Evolutionary conservation across 192 early-diverging fungal species (phyloP).

Genomic region (Entomortierella parvispora): DNA sequence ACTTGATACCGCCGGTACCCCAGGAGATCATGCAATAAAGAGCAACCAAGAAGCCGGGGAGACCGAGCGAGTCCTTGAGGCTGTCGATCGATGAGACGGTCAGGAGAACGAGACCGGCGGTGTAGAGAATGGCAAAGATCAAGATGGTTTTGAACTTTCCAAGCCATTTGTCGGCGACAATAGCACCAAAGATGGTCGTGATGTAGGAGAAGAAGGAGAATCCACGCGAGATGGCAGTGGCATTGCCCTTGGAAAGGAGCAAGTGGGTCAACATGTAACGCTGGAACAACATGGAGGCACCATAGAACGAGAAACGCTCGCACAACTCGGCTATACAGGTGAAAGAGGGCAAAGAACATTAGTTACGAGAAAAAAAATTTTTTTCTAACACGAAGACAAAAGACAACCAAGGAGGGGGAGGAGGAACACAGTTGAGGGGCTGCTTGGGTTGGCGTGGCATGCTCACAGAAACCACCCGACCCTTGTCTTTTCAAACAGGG

Average conservation of each 20-base stretch:
- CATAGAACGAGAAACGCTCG: slow-evolving; percentile 74
- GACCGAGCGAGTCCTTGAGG: slow-evolving; percentile 57
- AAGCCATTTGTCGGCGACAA: slow-evolving; percentile 68
- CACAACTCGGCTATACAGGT: slow-evolving; percentile 64
- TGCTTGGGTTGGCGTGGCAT: too few relatives aligned
- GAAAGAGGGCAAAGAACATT: slow-evolving; percentile 21
- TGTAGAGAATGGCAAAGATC: slow-evolving; percentile 65
- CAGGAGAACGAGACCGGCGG: slow-evolving; percentile 62
- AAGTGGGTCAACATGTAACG: slow-evolving; percentile 69
- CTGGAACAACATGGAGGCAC: slow-evolving; percentile 69
- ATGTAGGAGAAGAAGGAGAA: slow-evolving; percentile 75
- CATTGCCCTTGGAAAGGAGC: slow-evolving; percentile 48
- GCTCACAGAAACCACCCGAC: too few relatives aligned
- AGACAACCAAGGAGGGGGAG: too few relatives aligned
- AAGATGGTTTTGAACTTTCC: slow-evolving; percentile 76
- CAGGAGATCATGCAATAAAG: slow-evolving; percentile 67
- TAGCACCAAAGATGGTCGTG: slow-evolving; percentile 69
- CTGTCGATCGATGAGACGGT: slow-evolving; percentile 65
- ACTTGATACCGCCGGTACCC: slow-evolving; percentile 73
- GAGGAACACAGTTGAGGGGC: too few relatives aligned
- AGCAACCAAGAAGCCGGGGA: slow-evolving; percentile 66
- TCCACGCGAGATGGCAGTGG: slow-evolving; percentile 67
- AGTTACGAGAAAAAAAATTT: background rate
- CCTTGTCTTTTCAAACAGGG: too few relatives aligned
- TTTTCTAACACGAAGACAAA: background rate